These are phyloP conservation scores for Cordia subcordata DNA, from an alignment of 257 asterid species.

Conservation along the genomic window DNA sequence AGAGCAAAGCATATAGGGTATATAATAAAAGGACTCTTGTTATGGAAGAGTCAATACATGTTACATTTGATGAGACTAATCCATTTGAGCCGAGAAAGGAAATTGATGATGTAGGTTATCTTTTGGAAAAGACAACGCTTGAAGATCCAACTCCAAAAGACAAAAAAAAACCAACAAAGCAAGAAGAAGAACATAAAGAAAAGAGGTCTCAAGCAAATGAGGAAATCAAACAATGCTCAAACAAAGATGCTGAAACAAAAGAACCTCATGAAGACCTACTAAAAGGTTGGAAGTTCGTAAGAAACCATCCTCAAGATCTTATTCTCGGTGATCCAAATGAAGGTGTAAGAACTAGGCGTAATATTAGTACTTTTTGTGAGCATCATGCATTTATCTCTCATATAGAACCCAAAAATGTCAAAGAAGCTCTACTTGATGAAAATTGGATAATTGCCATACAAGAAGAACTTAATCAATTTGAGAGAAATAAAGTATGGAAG, in stretches of 20 bases:
- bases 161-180: neutral
- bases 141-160: too few relatives aligned
- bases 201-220: too few relatives aligned
- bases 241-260: too few relatives aligned
- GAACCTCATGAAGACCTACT: too few relatives aligned
- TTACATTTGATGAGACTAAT: neutral
- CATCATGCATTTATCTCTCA: neutral
- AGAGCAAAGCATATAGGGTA: neutral
- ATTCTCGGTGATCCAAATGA: neutral
- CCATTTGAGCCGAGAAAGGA: neutral
- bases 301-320: neutral
- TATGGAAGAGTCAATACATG: neutral
- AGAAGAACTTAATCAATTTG: neutral
- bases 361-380: neutral
- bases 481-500: neutral
- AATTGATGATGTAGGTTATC: neutral
- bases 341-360: neutral
- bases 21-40: neutral
- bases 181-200: neutral
- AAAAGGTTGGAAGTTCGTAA: neutral
- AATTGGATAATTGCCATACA: neutral
- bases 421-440: neutral
- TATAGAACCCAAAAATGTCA: neutral
- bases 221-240: too few relatives aligned
- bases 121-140: too few relatives aligned